These are phyloP conservation scores for Paramecium primaurelia DNA, from an alignment of 73 alveolate species.

Conservation along the genomic window DNA sequence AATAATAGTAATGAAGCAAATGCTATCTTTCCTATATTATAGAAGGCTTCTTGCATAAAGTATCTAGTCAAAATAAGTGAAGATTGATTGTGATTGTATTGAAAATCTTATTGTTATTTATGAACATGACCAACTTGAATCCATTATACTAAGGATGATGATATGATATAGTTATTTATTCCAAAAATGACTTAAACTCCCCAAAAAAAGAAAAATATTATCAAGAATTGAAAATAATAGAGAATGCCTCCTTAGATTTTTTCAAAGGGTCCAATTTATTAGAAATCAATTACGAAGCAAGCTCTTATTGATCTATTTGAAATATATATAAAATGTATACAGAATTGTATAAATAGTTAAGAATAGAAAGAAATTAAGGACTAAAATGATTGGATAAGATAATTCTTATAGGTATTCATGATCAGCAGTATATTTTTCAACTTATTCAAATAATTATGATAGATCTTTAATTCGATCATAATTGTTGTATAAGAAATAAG, in stretches of 20 bases:
- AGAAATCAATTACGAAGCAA: background rate
- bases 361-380: background rate
- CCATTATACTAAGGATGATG: background rate
- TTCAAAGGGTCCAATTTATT: background rate
- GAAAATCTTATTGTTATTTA: background rate
- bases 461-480: background rate
- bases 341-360: background rate
- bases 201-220: background rate
- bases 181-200: background rate
- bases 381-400: background rate
- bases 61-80: background rate
- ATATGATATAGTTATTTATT: background rate
- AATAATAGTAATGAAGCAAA: background rate
- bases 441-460: background rate
- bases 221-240: background rate
- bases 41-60: background rate
- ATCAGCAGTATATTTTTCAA: background rate
- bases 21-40: background rate
- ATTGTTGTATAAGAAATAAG: slow-evolving; percentile 2
- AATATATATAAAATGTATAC: background rate
- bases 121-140: background rate
- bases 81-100: background rate
- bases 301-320: background rate
- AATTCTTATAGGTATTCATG: background rate
- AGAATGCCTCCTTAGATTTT: background rate